phyloP scores from a whole-genome alignment of 192 early-diverging fungal genomes.

The Rhizophagus sp. region DNA sequence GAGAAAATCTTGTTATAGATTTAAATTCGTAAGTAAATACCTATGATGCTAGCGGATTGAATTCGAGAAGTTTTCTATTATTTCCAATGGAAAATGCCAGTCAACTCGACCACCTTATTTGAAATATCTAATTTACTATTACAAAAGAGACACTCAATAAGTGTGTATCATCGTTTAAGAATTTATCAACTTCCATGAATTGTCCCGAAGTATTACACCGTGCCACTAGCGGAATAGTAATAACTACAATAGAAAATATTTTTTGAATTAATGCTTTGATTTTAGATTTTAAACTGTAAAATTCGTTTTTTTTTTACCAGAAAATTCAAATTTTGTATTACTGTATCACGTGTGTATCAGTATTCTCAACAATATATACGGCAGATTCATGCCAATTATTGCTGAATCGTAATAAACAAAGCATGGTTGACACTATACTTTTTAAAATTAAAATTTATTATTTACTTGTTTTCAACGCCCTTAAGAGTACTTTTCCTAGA shows the following conservation, averaged over 20 bases:
- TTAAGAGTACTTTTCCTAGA: neutral
- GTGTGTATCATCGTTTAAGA: neutral
- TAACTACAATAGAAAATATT: neutral
- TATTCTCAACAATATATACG: neutral
- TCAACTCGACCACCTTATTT: neutral
- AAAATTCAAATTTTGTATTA: neutral
- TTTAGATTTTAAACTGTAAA: neutral
- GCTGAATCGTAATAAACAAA: neutral
- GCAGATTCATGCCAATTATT: neutral
- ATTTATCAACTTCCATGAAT: neutral
- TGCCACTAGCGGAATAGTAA: slow-evolving; percentile 7
- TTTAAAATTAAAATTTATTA: neutral
- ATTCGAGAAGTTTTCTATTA: neutral
- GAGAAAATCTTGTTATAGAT: neutral
- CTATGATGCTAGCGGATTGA: neutral
- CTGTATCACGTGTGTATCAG: neutral
- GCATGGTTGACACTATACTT: too few relatives aligned
- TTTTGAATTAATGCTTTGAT: neutral
- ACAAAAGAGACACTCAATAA: too few relatives aligned
- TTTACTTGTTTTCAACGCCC: neutral
- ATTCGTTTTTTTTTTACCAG: neutral
- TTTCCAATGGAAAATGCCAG: neutral
- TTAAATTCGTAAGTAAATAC: neutral
- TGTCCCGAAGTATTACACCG: neutral
- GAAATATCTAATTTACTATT: too few relatives aligned